phyloP scores from a whole-genome alignment of 345 rosid species.

The Reutealis trisperma region DNA sequence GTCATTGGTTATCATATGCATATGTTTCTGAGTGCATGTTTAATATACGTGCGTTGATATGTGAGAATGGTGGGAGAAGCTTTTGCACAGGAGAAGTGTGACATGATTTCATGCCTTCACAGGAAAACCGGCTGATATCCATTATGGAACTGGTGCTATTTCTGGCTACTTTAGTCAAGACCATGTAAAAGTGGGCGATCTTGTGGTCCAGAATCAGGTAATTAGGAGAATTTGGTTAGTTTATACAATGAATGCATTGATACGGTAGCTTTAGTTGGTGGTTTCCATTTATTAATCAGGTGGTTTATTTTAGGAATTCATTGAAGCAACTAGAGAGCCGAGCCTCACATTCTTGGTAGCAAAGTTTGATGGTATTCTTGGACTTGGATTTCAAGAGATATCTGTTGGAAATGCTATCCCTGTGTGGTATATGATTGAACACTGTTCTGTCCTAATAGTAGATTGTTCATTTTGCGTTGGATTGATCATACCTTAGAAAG shows the following conservation, averaged over 20 bases:
- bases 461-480: background rate
- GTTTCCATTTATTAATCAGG: slow-evolving; percentile 6
- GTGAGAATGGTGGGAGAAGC: background rate
- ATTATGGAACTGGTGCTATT: slow-evolving; percentile 81
- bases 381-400: slow-evolving; percentile 93
- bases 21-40: background rate
- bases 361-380: slow-evolving; percentile 94
- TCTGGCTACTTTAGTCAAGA: slow-evolving; percentile 77
- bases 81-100: background rate
- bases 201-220: slow-evolving; percentile 77
- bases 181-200: slow-evolving; percentile 67
- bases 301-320: slow-evolving; percentile 60
- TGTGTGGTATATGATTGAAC: slow-evolving; percentile 55
- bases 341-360: slow-evolving; percentile 74
- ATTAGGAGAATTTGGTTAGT: slow-evolving; percentile 8
- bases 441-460: background rate
- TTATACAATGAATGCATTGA: background rate
- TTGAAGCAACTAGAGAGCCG: slow-evolving; percentile 88
- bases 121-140: slow-evolving; percentile 78
- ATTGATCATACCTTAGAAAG: slow-evolving; percentile 1
- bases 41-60: background rate
- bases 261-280: background rate
- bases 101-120: slow-evolving; percentile 22
- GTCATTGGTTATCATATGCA: background rate
- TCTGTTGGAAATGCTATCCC: slow-evolving; percentile 82